Evolutionary conservation across 2,329 filamentous ascomycete genomes (phyloP).

Genomic region (Hymenoscyphus salicellus): DNA sequence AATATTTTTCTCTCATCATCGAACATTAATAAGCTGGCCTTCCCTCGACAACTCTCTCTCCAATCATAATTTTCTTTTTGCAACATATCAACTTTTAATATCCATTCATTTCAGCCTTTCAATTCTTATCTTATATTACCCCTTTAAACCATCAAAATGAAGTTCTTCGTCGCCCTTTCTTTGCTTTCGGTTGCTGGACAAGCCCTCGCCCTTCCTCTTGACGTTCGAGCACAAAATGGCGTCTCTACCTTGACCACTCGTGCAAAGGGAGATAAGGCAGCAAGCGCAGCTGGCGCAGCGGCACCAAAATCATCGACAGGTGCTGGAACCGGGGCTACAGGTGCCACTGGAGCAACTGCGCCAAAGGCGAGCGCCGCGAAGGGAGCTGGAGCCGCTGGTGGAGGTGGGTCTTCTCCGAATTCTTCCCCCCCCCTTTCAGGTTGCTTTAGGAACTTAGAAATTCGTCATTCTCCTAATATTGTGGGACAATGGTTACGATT

Average conservation of each 20-base stretch:
- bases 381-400: neutral
- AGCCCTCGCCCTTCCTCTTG: slow-evolving; percentile 17
- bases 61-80: neutral
- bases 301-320: too few relatives aligned
- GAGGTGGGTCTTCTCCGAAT: too few relatives aligned
- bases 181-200: slow-evolving; percentile 18
- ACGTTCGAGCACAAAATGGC: neutral
- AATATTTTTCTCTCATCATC: neutral
- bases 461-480: too few relatives aligned
- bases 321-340: too few relatives aligned
- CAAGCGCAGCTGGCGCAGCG: too few relatives aligned
- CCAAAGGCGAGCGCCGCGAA: neutral
- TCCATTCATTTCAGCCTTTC: neutral
- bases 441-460: too few relatives aligned
- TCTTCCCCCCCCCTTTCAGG: too few relatives aligned
- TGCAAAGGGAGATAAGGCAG: too few relatives aligned
- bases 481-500: too few relatives aligned
- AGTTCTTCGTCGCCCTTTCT: slow-evolving; percentile 18
- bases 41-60: neutral
- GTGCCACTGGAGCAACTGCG: neutral
- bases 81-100: neutral
- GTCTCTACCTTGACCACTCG: neutral
- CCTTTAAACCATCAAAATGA: slow-evolving; percentile 20
- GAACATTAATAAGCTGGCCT: neutral
- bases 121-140: neutral